Conservation (phyloP, 768 basidiomycete genomes). For the Daedaleopsis nitida region DNA sequence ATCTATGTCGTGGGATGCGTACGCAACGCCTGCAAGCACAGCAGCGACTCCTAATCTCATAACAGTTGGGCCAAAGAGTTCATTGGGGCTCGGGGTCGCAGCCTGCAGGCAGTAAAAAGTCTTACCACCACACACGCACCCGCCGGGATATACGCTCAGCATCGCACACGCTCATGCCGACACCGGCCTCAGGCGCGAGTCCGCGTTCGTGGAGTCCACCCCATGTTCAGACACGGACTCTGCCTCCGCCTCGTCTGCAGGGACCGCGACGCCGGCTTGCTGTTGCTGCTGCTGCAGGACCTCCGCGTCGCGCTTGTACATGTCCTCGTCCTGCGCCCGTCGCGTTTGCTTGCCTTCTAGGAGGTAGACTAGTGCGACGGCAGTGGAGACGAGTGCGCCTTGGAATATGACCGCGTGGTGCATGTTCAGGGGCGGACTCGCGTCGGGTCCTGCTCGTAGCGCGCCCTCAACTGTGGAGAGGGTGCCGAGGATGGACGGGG, state of each 20-base stretch:
- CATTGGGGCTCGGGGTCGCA: background rate
- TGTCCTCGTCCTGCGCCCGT: constrained; percentile 56
- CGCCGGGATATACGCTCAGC: too few relatives aligned
- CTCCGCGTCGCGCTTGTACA: background rate
- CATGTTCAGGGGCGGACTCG: constrained; percentile 77
- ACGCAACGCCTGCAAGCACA: too few relatives aligned
- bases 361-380: constrained; percentile 47
- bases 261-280: background rate
- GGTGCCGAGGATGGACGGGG: background rate
- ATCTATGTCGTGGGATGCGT: too few relatives aligned
- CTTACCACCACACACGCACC: too few relatives aligned
- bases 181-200: too few relatives aligned
- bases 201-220: too few relatives aligned
- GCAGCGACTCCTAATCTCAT: too few relatives aligned
- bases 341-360: constrained; percentile 64
- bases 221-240: too few relatives aligned
- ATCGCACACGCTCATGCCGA: too few relatives aligned
- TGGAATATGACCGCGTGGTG: constrained; percentile 66
- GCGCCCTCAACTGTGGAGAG: constrained; percentile 57
- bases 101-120: background rate
- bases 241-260: background rate
- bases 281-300: background rate
- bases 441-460: constrained; percentile 60
- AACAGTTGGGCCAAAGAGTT: background rate
- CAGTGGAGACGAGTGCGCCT: constrained; percentile 47